phyloP scores from a whole-genome alignment of 2,329 filamentous ascomycete genomes.

The Sporothrix schenckii region DNA sequence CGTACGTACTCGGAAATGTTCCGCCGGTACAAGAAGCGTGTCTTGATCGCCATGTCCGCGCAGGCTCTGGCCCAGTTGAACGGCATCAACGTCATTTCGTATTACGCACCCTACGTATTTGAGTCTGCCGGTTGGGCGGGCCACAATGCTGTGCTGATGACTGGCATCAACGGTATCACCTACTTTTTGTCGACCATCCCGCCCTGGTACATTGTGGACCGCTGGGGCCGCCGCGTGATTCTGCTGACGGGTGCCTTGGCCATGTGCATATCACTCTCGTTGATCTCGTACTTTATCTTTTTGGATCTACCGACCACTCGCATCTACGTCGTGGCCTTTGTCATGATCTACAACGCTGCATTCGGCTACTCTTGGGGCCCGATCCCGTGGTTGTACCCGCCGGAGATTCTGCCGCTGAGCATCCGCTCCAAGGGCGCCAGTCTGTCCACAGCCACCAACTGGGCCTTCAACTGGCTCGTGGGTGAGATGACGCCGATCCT shows the following conservation, averaged over 20 bases:
- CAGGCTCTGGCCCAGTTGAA: constrained; percentile 95
- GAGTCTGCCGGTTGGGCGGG: constrained; percentile 96
- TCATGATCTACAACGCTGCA: constrained; percentile 97
- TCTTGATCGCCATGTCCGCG: constrained; percentile 98
- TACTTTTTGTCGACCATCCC: constrained; percentile 92
- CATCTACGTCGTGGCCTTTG: constrained; percentile 84
- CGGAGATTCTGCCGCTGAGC: constrained; percentile 95
- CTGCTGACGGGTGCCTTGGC: constrained; percentile 84
- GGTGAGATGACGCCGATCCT: constrained; percentile 93
- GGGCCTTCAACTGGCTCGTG: constrained; percentile 98
- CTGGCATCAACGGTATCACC: constrained; percentile 85
- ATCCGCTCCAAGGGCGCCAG: constrained; percentile 97
- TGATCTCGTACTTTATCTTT: constrained; percentile 94
- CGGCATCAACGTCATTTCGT: constrained; percentile 99
- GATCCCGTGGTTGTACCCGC: constrained; percentile 96
- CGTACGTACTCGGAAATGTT: constrained; percentile 94
- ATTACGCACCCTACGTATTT: constrained; percentile 95
- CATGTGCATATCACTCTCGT: constrained; percentile 84
- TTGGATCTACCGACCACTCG: constrained; percentile 79
- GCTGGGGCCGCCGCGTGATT: constrained; percentile 86
- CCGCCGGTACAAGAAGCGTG: constrained; percentile 82
- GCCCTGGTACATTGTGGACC: constrained; percentile 95
- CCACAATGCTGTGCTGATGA: constrained; percentile 91
- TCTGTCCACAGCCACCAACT: constrained; percentile 93
- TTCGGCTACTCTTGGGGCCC: constrained; percentile 96